phyloP scores from a whole-genome alignment of 192 early-diverging fungal genomes.

The Backusella luteola region DNA sequence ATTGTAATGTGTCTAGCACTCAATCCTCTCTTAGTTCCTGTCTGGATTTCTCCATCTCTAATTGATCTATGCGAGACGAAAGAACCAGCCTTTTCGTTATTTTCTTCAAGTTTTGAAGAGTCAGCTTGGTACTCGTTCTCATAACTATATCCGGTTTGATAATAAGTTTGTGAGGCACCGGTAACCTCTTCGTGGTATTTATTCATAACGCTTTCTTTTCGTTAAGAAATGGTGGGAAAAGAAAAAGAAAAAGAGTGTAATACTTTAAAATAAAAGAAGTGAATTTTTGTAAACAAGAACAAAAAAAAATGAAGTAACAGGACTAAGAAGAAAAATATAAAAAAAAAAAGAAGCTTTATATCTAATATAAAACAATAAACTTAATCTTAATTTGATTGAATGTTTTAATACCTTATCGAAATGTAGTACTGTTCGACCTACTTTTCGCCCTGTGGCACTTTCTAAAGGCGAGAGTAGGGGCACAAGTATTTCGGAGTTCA shows the following conservation, averaged over 20 bases:
- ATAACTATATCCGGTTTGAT: not conserved
- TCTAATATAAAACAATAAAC: not conserved
- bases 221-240: not conserved
- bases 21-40: conserved; percentile 20
- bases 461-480: not conserved
- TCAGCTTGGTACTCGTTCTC: not conserved
- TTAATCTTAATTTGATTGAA: not conserved
- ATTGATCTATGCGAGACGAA: not conserved
- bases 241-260: not conserved
- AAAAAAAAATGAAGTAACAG: not conserved
- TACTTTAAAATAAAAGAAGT: not conserved
- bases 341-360: not conserved
- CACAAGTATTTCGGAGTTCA: not conserved
- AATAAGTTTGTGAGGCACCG: not conserved
- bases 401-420: not conserved
- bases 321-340: not conserved
- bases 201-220: not conserved
- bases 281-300: not conserved
- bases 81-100: not conserved
- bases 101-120: conserved; percentile 5
- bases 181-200: conserved; percentile 12
- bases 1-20: conserved; percentile 33
- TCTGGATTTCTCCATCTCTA: conserved; percentile 6
- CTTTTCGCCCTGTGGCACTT: not conserved
- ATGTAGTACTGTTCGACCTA: not conserved